Evolutionary conservation across 176 grass and related monocot genomes (phyloP).

Genomic region (Zizania latifolia): DNA sequence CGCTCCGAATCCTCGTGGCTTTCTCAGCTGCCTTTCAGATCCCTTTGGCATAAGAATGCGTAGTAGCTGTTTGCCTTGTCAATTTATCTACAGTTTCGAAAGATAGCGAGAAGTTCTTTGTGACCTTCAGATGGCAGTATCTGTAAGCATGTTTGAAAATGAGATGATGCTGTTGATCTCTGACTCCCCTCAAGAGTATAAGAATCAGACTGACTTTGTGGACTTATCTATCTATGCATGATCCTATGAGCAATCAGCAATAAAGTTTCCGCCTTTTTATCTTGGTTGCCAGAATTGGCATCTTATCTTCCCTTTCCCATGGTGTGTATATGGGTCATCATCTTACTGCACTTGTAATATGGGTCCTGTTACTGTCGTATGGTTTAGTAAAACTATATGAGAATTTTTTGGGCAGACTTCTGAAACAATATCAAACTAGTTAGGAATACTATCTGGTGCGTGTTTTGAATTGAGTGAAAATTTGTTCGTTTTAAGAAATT

Average conservation of each 20-base stretch:
- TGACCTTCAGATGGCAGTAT: constrained; percentile 10
- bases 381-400: neutral
- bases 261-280: neutral
- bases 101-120: constrained; percentile 1
- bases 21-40: constrained; percentile 51
- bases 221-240: neutral
- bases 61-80: constrained; percentile 11
- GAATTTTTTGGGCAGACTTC: neutral
- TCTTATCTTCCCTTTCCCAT: neutral
- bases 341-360: constrained; percentile 5
- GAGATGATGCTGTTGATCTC: constrained; percentile 15
- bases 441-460: too few species aligned
- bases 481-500: too few species aligned
- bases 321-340: neutral
- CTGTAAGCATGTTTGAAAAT: constrained; percentile 2
- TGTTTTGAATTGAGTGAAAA: too few species aligned
- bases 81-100: constrained; percentile 1
- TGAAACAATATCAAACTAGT: constrained; percentile 7
- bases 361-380: neutral
- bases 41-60: constrained; percentile 48
- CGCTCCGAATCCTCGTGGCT: constrained; percentile 47
- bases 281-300: neutral
- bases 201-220: constrained; percentile 16
- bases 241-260: neutral
- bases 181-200: constrained; percentile 1